Conservation (phyloP, 768 basidiomycete genomes). For the Lentinula lateritia region DNA sequence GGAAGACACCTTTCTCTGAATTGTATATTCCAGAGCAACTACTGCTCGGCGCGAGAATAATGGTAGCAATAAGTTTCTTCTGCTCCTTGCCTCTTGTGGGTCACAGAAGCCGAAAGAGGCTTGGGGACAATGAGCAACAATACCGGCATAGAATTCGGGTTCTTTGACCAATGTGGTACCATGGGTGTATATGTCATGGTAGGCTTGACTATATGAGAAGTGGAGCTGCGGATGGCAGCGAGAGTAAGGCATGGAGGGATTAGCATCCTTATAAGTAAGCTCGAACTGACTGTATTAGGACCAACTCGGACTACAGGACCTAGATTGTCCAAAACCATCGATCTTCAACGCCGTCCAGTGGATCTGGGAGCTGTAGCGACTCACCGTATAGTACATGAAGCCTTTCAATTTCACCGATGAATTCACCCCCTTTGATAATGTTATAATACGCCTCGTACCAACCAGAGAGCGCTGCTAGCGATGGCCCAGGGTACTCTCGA, state of each 20-base stretch:
- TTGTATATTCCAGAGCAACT: conserved; percentile 14
- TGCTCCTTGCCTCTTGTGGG: conserved; percentile 24
- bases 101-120: conserved; percentile 32
- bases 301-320: conserved; percentile 34
- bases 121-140: conserved; percentile 24
- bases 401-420: conserved; percentile 22
- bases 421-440: conserved; percentile 25
- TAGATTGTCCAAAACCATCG: conserved; percentile 8
- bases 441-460: conserved; percentile 31
- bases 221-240: conserved; percentile 24
- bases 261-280: background rate
- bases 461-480: conserved; percentile 24
- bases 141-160: conserved; percentile 25
- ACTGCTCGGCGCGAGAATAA: conserved; percentile 34
- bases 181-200: conserved; percentile 28
- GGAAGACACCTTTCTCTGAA: background rate
- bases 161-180: conserved; percentile 34
- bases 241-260: background rate
- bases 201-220: conserved; percentile 28
- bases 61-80: conserved; percentile 25
- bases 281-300: conserved; percentile 28
- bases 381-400: conserved; percentile 29
- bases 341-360: background rate
- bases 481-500: conserved; percentile 28
- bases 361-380: background rate